A percentile compares a stretch with the other conserved stretches of the same genome.
phyloP scores from a whole-genome alignment of 768 basidiomycete species.

The Amylocystis lapponica region DNA sequence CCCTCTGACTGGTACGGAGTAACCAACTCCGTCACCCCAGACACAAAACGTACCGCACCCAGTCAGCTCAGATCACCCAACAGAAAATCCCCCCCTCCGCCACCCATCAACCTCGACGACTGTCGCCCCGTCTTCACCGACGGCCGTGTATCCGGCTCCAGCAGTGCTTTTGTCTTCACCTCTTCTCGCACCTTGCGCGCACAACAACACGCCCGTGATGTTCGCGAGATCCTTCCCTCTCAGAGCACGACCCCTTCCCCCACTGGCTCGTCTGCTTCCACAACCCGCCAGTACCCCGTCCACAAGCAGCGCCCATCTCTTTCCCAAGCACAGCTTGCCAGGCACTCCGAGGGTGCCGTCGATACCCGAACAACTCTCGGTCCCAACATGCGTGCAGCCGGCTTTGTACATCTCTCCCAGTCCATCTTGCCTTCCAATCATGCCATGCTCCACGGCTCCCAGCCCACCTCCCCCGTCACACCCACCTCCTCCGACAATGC shows the following conservation, averaged over 20 bases:
- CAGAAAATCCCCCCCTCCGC: constrained; percentile 16
- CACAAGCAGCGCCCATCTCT: constrained; percentile 4
- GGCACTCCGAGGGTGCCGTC: constrained; percentile 20
- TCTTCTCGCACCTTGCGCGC: constrained; percentile 18
- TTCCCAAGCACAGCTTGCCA: constrained; percentile 17
- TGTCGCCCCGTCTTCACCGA: constrained; percentile 15
- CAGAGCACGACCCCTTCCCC: too few relatives aligned
- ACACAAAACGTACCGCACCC: background rate
- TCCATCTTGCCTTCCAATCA: constrained; percentile 3
- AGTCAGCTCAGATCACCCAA: constrained; percentile 3
- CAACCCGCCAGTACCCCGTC: constrained; percentile 1
- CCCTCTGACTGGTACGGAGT: background rate
- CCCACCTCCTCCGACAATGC: background rate
- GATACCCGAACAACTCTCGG: constrained; percentile 22
- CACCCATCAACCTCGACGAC: constrained; percentile 22
- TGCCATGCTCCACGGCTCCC: background rate
- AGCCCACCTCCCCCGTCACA: constrained; percentile 1
- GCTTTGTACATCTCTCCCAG: constrained; percentile 20
- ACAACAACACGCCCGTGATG: background rate
- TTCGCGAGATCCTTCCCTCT: background rate
- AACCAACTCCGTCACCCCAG: background rate
- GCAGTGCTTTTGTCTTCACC: constrained; percentile 24
- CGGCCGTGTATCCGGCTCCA: constrained; percentile 13
- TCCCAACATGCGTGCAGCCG: constrained; percentile 24
- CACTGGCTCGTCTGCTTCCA: constrained; percentile 6